These are phyloP conservation scores for Graphiopsis chlorocephala DNA, from an alignment of 2,329 filamentous ascomycete species.

Conservation along the genomic window DNA sequence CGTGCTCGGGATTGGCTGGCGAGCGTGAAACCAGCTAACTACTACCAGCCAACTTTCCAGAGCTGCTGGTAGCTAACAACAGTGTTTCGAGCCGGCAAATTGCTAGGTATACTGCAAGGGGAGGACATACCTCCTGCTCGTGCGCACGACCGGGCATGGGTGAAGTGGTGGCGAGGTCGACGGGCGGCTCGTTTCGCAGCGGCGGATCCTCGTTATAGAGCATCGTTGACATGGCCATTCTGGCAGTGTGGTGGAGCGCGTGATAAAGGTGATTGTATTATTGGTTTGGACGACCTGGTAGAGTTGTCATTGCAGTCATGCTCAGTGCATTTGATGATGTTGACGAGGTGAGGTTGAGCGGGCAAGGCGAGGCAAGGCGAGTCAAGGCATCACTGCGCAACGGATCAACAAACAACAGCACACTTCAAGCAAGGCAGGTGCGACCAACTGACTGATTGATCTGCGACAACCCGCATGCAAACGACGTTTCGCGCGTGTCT, in stretches of 20 bases:
- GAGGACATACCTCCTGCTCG: conserved; percentile 3
- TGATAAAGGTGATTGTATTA: neutral
- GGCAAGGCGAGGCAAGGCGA: neutral
- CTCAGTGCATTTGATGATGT: neutral
- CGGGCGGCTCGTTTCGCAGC: conserved; percentile 10
- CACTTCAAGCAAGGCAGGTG: conserved; percentile 3
- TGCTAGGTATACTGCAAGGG: neutral
- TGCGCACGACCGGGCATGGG: neutral
- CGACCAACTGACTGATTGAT: neutral
- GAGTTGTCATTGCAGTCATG: neutral
- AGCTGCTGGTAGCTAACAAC: neutral
- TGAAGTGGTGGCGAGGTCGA: neutral
- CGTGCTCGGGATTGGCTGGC: conserved; percentile 8
- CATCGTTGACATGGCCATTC: conserved; percentile 27
- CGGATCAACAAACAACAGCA: neutral
- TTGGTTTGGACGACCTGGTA: neutral
- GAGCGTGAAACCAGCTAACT: conserved; percentile 1
- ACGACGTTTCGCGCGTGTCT: neutral
- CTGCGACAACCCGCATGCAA: neutral
- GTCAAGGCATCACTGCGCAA: neutral
- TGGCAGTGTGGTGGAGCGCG: neutral
- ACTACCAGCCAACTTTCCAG: neutral
- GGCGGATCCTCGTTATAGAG: conserved; percentile 22
- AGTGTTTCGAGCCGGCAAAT: neutral
- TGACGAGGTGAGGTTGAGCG: neutral